phyloP scores from a whole-genome alignment of 2,329 filamentous ascomycete genomes.

The Ampelomyces quisqualis region DNA sequence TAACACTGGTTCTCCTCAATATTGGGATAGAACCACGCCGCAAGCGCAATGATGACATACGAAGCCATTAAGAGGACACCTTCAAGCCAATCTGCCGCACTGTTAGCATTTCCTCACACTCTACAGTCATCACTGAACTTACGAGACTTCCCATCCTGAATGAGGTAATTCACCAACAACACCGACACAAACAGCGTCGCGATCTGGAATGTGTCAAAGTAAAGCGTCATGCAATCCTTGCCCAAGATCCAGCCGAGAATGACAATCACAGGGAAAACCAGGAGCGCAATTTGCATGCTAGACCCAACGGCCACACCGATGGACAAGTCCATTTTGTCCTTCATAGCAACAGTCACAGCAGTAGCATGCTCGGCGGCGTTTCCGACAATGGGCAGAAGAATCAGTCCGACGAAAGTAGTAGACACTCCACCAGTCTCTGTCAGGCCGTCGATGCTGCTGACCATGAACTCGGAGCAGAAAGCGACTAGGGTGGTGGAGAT shows the following conservation, averaged over 20 bases:
- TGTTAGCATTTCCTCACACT: conserved; percentile 16
- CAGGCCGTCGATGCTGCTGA: conserved; percentile 59
- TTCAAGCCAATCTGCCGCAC: conserved; percentile 56
- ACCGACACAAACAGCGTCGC: conserved; percentile 60
- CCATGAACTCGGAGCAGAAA: conserved; percentile 70
- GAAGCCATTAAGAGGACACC: conserved; percentile 61
- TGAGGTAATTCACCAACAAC: conserved; percentile 63
- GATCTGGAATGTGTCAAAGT: conserved; percentile 87
- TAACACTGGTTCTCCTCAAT: conserved; percentile 20
- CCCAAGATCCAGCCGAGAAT: conserved; percentile 63
- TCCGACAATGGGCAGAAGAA: conserved; percentile 65
- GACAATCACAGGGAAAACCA: conserved; percentile 62
- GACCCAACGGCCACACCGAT: conserved; percentile 67
- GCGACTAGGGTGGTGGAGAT: conserved; percentile 78
- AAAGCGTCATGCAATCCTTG: conserved; percentile 67
- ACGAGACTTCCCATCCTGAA: conserved; percentile 59
- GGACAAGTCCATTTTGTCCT: conserved; percentile 69
- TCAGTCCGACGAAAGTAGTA: conserved; percentile 63
- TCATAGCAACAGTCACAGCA: conserved; percentile 61
- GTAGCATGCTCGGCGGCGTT: conserved; percentile 68
- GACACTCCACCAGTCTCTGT: conserved; percentile 53
- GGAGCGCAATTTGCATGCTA: conserved; percentile 64
- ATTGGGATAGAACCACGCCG: conserved; percentile 55
- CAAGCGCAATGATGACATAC: conserved; percentile 63
- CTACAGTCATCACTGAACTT: conserved; percentile 15